Evolutionary conservation across 352 stramenopile species (phyloP), one percentile per base, ranked within the genome.

Genomic region (Elongisporangium prolatum): DNA sequence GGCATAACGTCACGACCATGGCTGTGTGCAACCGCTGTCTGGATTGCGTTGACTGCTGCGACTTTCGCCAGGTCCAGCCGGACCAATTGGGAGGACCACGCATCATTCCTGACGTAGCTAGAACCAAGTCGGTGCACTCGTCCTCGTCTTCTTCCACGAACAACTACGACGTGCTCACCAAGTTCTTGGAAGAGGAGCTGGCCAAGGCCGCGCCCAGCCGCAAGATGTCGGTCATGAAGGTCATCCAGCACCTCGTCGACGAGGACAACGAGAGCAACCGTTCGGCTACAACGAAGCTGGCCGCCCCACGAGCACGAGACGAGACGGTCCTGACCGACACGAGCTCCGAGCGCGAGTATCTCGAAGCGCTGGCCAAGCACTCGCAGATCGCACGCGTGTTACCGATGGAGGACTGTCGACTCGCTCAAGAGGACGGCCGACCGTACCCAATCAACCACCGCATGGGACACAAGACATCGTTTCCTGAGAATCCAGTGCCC

Each of bases 161-260:
- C 28, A 38, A 38, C 28, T 38, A 38, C 16, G 28, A 37, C 6
- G 50, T 59, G 3, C 47, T 71, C 0, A 62, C 62, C 38, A 17
- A 50, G 20, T 51, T 65, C 4, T 57, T 71, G 18, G 54, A 61
- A 20, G 57, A 73, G 11, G 63, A 56, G 8, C 28, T 38, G 28
- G 25, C 64, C 9, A 20, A 60, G 16, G 66, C 62, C 28, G 28
- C 4, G 8, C 28, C 28, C 13, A 9, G 28, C 4, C 59, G 56
- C 7, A 67, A 77, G 56, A 50, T 60, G 17, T 80, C 73, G 11
- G 65, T 88, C 10, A 75, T 85, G 71, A 82, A 63, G 1, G 77
- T 89, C 21, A 82, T 89, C 61, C 74, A 84, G 50, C 64, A 75
- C 37, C 56, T 89, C 50, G 55, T 89, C 16, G 73, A 76, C 18